Base-by-base conservation (phyloP, 2,329 filamentous ascomycete species). In the Colletotrichum nymphaeae region DNA sequence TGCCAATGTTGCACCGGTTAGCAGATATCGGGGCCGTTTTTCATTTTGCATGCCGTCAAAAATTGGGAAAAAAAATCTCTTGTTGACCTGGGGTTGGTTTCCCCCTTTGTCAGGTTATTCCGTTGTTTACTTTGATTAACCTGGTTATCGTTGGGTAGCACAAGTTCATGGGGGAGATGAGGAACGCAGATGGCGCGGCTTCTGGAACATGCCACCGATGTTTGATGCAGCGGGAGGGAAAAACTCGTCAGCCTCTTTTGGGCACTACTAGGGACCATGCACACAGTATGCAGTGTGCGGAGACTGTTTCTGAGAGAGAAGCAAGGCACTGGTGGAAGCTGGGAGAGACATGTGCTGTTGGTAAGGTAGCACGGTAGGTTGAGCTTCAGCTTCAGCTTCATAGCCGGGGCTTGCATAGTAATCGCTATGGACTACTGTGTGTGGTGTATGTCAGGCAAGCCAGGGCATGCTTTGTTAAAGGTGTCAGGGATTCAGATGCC, bases 201-300 rank as follows among this genome's bases (percentile, higher is more conserved):
- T 73, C 70, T 73, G 66, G 70, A 73, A 73, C 55, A 69, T 73
- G 59, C 66, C 66, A 73, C 49, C 30, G 24, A 35, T 32, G 28
- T 60, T 49, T 8, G 42, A 49, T 30, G 26, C 59, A 63, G 30
- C 24, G 26, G 28, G 28, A 42, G 28, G 46, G 32, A 35, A 49
- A 49, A 49, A 30, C 42, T 37, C 59, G 26, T 63, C 60, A 46
- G 52, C 42, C 32, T 66, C 63, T 57, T 22, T 22, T 11, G 19
- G 42, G 42, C 42, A 22, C 42, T 49, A 8, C 4, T 49, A 49
- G 9, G 32, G 5, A 35, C 42, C 42, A 42, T 42, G 37, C 37
- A 42, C 37, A 42, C 37, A 19, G 3, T 49, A 22, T 49, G 42
- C 42, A 22, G 8, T 22, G 26, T 46, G 52, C 67, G 42, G 42